A percentile compares a stretch with the other conserved stretches of the same genome.
These are phyloP conservation scores for Vanilla planifolia DNA, from an alignment of 106 monocot species.

Conservation along the genomic window DNA sequence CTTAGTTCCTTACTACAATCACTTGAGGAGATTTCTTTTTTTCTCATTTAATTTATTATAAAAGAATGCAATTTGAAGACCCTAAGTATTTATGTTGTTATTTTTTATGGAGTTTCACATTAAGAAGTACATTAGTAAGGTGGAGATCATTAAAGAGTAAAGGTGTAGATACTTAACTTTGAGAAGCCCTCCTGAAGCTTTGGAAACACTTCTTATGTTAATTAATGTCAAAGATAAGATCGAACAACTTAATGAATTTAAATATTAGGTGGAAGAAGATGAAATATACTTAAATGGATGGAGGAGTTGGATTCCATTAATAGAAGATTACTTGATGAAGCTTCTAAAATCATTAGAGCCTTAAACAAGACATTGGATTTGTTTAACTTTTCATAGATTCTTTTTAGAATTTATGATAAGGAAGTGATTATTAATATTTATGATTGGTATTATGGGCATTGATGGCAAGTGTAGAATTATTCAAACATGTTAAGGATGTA, in stretches of 20 bases:
- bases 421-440: slow-evolving; percentile 86
- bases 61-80: too few species aligned
- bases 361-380: slow-evolving; percentile 65
- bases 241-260: neutral
- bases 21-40: too few species aligned
- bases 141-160: too few species aligned
- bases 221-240: slow-evolving; percentile 3
- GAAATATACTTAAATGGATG: slow-evolving; percentile 75
- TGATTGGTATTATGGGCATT: slow-evolving; percentile 92
- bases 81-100: too few species aligned
- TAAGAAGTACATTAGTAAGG: too few species aligned
- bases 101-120: too few species aligned
- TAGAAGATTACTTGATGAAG: slow-evolving; percentile 77
- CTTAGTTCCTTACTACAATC: too few species aligned
- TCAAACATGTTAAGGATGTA: too few species aligned
- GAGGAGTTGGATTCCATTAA: slow-evolving; percentile 88
- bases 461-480: slow-evolving; percentile 99
- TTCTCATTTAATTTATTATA: too few species aligned
- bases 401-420: slow-evolving; percentile 94
- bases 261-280: slow-evolving; percentile 56
- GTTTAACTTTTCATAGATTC: slow-evolving; percentile 86
- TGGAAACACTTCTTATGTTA: neutral
- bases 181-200: too few species aligned
- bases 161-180: too few species aligned
- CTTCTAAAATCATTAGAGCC: slow-evolving; percentile 63